Base-by-base conservation (phyloP, 768 basidiomycete species). In the Basidioascus undulatus region DNA sequence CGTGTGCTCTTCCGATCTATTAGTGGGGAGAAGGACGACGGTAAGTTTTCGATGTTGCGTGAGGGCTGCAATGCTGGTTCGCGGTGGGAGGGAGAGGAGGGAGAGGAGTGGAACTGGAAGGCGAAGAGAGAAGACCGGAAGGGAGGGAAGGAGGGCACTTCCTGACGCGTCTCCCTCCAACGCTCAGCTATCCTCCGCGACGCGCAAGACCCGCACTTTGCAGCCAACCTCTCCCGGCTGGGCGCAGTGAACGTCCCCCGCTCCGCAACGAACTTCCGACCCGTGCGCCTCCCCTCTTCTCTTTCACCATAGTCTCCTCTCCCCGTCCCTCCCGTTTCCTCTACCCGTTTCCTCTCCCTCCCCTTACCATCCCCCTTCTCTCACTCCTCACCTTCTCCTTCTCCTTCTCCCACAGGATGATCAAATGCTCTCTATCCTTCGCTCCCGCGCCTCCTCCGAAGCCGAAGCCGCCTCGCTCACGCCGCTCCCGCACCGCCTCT, bases 171-270 rank as follows among this genome's bases (percentile, higher is more conserved):
- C n/a, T n/a, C n/a, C n/a, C n/a, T n/a, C n/a, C n/a, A n/a, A n/a
- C n/a, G n/a, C n/a, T 33, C 47, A 78, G 76, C 61, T 7, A 71
- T 78, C 49, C 62, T 69, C 41, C 58, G 52, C 40, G 77, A 83
- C 48, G 65, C 69, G n/a, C 62, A 61, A 41, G 78, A 84, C 50
- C 75, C 76, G 2, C 68, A 79, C 21, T 68, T 82, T 38, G 54
- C 76, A 49, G 62, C 67, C 27, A 79, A 76, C 48, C 57, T 84
- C 37, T 67, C 48, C 47, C 61, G 56, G 28, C 60, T 83, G 2
- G 78, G 78, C 1, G 70, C 68, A 11, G 79, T 81, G 19, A 62
- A 60, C 25, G 76, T 82, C 11, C 69, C 78, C 49, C 72, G 75
- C 49, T 67, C 65, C 52, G 68, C 67, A 65, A 60, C 63, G 43